These are phyloP conservation scores for Mycena pura DNA, from an alignment of 768 basidiomycete species.

Conservation along the genomic window DNA sequence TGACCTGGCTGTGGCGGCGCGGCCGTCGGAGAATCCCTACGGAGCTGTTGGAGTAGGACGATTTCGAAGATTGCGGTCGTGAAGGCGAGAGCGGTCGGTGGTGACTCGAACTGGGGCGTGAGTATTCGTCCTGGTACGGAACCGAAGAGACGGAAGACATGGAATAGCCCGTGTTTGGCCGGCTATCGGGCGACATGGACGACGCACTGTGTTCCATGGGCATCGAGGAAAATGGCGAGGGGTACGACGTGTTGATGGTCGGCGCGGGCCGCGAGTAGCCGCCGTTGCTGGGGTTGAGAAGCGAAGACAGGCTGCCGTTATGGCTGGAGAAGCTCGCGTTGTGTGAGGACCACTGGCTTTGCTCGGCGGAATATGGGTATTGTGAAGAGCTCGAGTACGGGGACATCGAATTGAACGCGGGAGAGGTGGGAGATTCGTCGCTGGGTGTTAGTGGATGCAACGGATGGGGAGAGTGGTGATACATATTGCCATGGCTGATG, in stretches of 20 bases:
- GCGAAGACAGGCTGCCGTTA: conserved; percentile 77
- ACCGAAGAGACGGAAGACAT: conserved; percentile 83
- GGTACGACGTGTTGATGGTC: conserved; percentile 77
- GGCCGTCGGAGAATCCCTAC: conserved; percentile 60
- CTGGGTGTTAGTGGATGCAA: conserved; percentile 73
- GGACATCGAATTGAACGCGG: conserved; percentile 49
- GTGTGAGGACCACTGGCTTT: conserved; percentile 57
- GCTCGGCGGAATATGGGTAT: conserved; percentile 65
- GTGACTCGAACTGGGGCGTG: conserved; percentile 77
- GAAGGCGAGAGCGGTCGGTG: conserved; percentile 74
- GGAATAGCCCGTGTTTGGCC: conserved; percentile 86
- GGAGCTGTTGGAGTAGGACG: conserved; percentile 62
- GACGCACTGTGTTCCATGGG: conserved; percentile 76
- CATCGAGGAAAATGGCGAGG: conserved; percentile 72
- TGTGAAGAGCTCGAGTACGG: conserved; percentile 60
- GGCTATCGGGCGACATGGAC: conserved; percentile 83
- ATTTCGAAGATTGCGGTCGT: conserved; percentile 74
- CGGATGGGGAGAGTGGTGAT: conserved; percentile 65
- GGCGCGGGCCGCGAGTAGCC: conserved; percentile 66
- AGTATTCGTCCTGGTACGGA: conserved; percentile 78
- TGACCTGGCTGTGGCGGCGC: conserved; percentile 84
- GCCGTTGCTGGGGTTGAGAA: conserved; percentile 74
- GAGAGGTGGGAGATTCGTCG: conserved; percentile 69
- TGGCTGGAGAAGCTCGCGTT: conserved; percentile 66
- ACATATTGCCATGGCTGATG: conserved; percentile 63